phyloP scores from a whole-genome alignment of 1,284 basidiomycete genomes.

The Fomitopsis schrenkii region DNA sequence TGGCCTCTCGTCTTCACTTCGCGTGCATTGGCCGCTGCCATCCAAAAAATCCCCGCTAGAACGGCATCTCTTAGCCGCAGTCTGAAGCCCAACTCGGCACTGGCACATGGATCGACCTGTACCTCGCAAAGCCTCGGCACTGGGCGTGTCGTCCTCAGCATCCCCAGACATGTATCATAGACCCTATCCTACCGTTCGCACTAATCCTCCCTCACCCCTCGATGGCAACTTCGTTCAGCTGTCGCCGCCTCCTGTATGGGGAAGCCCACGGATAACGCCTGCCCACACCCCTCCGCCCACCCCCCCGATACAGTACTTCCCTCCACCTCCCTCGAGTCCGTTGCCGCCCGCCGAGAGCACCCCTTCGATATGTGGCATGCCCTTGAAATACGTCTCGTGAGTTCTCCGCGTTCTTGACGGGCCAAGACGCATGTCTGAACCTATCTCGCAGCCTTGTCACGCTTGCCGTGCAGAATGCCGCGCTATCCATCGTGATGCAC shows the following conservation, averaged over 20 bases:
- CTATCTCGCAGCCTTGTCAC: slow-evolving; percentile 66
- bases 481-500: slow-evolving; percentile 90
- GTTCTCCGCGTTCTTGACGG: slow-evolving; percentile 21
- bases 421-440: not conserved
- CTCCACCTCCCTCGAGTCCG: slow-evolving; percentile 10
- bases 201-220: slow-evolving; percentile 31
- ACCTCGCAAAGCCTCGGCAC: slow-evolving; percentile 26
- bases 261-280: slow-evolving; percentile 34
- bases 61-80: not conserved
- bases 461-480: slow-evolving; percentile 90
- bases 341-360: slow-evolving; percentile 20
- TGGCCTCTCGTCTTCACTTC: not conserved
- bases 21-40: not conserved
- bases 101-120: slow-evolving; percentile 16
- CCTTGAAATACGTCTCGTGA: slow-evolving; percentile 62
- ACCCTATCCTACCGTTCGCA: slow-evolving; percentile 35
- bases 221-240: slow-evolving; percentile 20
- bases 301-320: slow-evolving; percentile 19
- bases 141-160: slow-evolving; percentile 25
- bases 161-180: slow-evolving; percentile 38
- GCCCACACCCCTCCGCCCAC: slow-evolving; percentile 30
- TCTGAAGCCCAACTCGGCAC: not conserved
- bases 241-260: slow-evolving; percentile 10
- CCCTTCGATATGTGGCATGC: slow-evolving; percentile 48
- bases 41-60: slow-evolving; percentile 1